These are phyloP conservation scores for Boletus fagicola DNA, from an alignment of 768 basidiomycete species.

Conservation along the genomic window DNA sequence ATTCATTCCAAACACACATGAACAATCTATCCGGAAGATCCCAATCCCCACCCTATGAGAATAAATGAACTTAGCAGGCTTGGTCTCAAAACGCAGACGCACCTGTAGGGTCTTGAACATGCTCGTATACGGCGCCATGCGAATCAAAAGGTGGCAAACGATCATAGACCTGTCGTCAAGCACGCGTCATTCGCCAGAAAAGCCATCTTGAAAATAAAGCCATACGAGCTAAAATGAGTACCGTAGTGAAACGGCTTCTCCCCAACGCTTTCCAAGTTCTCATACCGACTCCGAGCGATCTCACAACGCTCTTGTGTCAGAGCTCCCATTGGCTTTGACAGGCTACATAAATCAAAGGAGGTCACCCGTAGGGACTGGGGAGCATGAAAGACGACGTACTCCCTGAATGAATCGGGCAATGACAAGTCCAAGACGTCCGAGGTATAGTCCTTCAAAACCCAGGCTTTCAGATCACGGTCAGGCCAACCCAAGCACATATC, in stretches of 20 bases:
- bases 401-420: conserved; percentile 61
- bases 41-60: conserved; percentile 82
- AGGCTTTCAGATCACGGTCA: conserved; percentile 50
- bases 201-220: neutral
- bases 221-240: conserved; percentile 84
- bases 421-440: conserved; percentile 67
- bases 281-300: conserved; percentile 73
- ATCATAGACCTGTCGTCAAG: conserved; percentile 68
- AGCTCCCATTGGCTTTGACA: conserved; percentile 89
- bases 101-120: conserved; percentile 90
- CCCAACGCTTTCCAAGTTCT: conserved; percentile 70
- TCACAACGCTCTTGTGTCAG: conserved; percentile 70
- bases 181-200: neutral
- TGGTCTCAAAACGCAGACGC: conserved; percentile 2
- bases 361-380: neutral
- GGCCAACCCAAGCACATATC: neutral
- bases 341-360: conserved; percentile 39
- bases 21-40: conserved; percentile 89
- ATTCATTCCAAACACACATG: conserved; percentile 41
- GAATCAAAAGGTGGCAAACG: conserved; percentile 90
- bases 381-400: conserved; percentile 46
- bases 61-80: neutral
- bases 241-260: conserved; percentile 93
- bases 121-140: conserved; percentile 85
- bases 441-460: conserved; percentile 84